Conservation (phyloP, 1,284 basidiomycete genomes). For the Trichosporon inkin region DNA sequence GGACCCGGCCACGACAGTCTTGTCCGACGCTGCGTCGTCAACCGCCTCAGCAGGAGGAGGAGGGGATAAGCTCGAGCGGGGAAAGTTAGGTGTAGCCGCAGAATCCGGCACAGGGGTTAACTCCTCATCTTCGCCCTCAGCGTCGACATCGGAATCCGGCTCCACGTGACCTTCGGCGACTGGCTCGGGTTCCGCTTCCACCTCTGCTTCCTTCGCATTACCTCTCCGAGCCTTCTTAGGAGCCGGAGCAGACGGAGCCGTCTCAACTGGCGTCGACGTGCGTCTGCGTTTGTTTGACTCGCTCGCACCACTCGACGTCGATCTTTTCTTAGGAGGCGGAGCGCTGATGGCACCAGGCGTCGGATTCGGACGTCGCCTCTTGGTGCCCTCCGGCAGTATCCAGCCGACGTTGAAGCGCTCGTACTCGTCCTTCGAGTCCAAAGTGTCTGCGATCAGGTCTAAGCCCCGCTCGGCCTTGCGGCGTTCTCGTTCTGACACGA, state of each 20-base stretch:
- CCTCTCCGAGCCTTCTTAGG: conserved; percentile 24
- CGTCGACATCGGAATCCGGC: conserved; percentile 17
- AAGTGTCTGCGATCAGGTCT: conserved; percentile 58
- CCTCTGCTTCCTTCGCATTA: conserved; percentile 34
- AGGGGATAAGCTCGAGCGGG: conserved; percentile 11
- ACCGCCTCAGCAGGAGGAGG: not conserved
- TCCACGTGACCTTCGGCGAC: not conserved
- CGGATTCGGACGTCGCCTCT: conserved; percentile 37
- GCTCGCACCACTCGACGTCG: not conserved
- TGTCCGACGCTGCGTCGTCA: conserved; percentile 8
- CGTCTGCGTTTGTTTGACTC: not conserved
- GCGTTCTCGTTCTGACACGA: conserved; percentile 49
- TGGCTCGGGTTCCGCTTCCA: conserved; percentile 7
- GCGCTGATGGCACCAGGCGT: not conserved
- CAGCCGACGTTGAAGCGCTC: conserved; percentile 79
- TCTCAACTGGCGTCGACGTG: not conserved
- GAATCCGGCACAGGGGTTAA: conserved; percentile 19
- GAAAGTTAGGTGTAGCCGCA: not conserved
- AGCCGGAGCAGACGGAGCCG: not conserved
- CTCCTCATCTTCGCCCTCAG: conserved; percentile 49
- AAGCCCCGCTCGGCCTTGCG: conserved; percentile 37
- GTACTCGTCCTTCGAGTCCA: conserved; percentile 72
- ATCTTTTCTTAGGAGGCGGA: not conserved
- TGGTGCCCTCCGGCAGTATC: conserved; percentile 73
- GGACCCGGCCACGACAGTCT: not conserved